Percentiles rank a stretch among this genome's conserved stretches.
Evolutionary conservation across 768 basidiomycete genomes (phyloP).

Genomic region (Phaeotremella fagi): DNA sequence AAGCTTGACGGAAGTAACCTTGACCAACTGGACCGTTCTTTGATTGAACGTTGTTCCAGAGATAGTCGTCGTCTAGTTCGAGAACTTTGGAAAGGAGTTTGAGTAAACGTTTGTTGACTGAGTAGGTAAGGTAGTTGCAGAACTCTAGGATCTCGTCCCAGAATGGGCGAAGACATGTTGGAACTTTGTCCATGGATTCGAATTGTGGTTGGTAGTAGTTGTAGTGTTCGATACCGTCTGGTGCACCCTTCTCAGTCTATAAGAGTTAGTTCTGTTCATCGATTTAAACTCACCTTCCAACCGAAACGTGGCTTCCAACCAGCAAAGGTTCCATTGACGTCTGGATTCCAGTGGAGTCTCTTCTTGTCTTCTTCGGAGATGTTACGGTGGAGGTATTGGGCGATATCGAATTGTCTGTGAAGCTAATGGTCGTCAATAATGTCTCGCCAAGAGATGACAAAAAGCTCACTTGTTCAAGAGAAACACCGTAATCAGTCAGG

Average conservation of each 20-base stretch:
- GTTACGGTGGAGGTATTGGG: constrained; percentile 20
- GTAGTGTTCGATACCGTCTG: constrained; percentile 25
- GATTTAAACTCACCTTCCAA: constrained; percentile 20
- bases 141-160: constrained; percentile 30
- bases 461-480: constrained; percentile 16
- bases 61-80: constrained; percentile 34
- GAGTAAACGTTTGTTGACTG: constrained; percentile 32
- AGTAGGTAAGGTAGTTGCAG: constrained; percentile 20
- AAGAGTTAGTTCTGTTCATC: too few relatives aligned
- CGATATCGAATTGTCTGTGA: constrained; percentile 30
- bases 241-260: constrained; percentile 10
- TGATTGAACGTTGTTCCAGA: constrained; percentile 33
- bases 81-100: constrained; percentile 31
- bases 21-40: constrained; percentile 18
- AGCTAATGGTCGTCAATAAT: constrained; percentile 6
- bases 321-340: constrained; percentile 18
- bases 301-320: constrained; percentile 29
- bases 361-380: constrained; percentile 29
- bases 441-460: background rate
- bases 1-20: constrained; percentile 29
- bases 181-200: constrained; percentile 7
- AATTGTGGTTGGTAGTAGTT: constrained; percentile 28
- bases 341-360: constrained; percentile 22
- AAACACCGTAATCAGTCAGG: constrained; percentile 25
- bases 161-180: constrained; percentile 17